Base-by-base conservation (phyloP, 2,329 filamentous ascomycete genomes). In the Aspergillus spinulosporus region DNA sequence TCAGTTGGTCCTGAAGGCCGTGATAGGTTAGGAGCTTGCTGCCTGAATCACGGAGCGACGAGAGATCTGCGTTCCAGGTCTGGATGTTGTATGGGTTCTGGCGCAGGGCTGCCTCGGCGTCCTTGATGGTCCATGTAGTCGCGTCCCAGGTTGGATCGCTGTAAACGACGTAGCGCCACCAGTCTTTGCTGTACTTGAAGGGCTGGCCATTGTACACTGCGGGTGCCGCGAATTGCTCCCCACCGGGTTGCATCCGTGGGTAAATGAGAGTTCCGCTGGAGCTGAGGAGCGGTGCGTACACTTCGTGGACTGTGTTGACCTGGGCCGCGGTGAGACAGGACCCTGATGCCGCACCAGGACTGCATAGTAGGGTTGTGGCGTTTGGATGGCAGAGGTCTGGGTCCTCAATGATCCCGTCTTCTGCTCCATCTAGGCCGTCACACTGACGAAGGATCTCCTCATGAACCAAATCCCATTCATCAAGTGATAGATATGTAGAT, bases 371-470 rank as follows among this genome's bases (percentile, higher is more conserved):
- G 2, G 56, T 51, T 29, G 46, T 47, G 2, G 53, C 47, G 6
- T 59, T 44, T 45, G 82, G 74, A 52, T 73, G 63, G 64, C 82
- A 84, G 7, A 69, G 67, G 5, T 70, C 65, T 0, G 81, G 78
- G 26, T 76, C 70, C 51, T 77, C 78, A 43, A 84, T 72, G 55
- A 84, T 81, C 11, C 73, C 75, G 57, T 84, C 82, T 1, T 68
- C 59, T 1, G 81, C 67, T 1, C 81, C 80, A 57, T 84, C 82
- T 26, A 77, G 67, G 1, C 52, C 65, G 59, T 84, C 82, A 60
- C 82, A 84, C 63, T 84, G 80, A n/a, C 64, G 66, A 3, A 78
- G 56, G 2, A 83, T 72, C 48, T 80, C 77, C 0, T 68, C 68
- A 3, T 68, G 74, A 6, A 85, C 75, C 0, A 74, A 60, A 72